phyloP scores from a whole-genome alignment of 208 protist genomes.

The Vickermania ingenoplastis region DNA sequence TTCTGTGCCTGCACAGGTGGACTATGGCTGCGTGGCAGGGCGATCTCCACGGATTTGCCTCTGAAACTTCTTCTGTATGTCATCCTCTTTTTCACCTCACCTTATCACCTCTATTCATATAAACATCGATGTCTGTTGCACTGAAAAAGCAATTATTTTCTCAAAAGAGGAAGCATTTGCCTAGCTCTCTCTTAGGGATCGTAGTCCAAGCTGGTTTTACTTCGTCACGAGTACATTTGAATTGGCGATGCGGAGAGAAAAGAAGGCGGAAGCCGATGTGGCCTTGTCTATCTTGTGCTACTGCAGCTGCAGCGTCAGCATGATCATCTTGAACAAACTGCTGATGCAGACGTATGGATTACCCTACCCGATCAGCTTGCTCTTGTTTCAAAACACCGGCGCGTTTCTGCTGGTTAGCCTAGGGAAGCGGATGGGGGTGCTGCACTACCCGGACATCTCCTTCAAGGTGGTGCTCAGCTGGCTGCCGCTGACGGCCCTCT shows the following conservation, averaged over 20 bases:
- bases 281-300: constrained; percentile 46
- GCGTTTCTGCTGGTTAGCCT: constrained; percentile 43
- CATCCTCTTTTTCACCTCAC: not conserved
- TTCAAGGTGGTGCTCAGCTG: constrained; percentile 34
- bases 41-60: too few relatives aligned
- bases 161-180: too few relatives aligned
- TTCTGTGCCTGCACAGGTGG: too few relatives aligned
- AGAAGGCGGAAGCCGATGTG: constrained; percentile 10
- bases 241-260: not conserved
- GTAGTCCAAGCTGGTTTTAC: too few relatives aligned
- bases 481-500: constrained; percentile 65
- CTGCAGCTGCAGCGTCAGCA: constrained; percentile 64
- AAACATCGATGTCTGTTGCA: too few relatives aligned
- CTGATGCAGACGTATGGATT: constrained; percentile 56
- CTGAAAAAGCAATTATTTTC: too few relatives aligned
- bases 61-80: too few relatives aligned
- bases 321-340: constrained; percentile 86
- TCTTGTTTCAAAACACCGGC: constrained; percentile 65
- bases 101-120: too few relatives aligned
- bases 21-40: too few relatives aligned
- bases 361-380: constrained; percentile 52
- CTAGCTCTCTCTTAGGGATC: too few relatives aligned
- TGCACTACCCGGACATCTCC: constrained; percentile 58
- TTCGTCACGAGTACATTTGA: too few relatives aligned
- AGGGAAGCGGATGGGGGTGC: constrained; percentile 24